Base-by-base conservation (phyloP, 768 basidiomycete species). In the Lactarius pseudohatsudake region DNA sequence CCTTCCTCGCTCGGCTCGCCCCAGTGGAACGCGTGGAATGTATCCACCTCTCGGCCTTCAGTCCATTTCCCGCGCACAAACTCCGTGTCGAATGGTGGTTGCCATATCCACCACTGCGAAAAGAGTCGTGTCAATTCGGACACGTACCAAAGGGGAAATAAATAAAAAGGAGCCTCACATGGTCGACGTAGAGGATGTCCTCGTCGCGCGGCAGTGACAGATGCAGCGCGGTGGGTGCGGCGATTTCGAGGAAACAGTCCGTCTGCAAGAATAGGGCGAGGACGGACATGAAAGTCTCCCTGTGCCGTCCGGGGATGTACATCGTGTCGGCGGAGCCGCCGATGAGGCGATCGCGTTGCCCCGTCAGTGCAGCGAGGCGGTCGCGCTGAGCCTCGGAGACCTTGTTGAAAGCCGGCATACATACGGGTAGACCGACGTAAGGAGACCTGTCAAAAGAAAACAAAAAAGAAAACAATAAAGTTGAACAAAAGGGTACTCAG, bases 21-120 rank as follows among this genome's bases (percentile, higher is more conserved):
- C 82, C 83, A 83, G 68, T 82, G 80, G 64, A 82, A 84, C 0
- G 80, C 77, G 65, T 84, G 82, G 70, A 84, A 83, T 10, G 82
- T 80, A 65, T 83, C 83, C 20, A 84, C 82, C 62, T 83, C 82
- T 62, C 73, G 77, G 1, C 81, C 82, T 62, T 78, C 73, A 0
- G 69, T 71, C 83, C 83, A 84, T 61, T 80, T 77, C 55, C 79
- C 73, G 18, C 81, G 76, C 63, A 84, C 82, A 67, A 80, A 84
- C 28, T 75, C 74, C 16, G 80, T 76, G 62, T 82, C 78, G 61
- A 81, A 81, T 22, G 82, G 83, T 9, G 81, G 80, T 20, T 76
- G 71, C 71, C 77, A 80, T 47, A 82, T 82, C 82, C 82, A 82
- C 81, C 80, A 81, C 77, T 81, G 53, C 20, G 45, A 2, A 47